These are phyloP conservation scores for Colletotrichum agaves DNA, from an alignment of 2,329 filamentous ascomycete genomes.

Conservation along the genomic window DNA sequence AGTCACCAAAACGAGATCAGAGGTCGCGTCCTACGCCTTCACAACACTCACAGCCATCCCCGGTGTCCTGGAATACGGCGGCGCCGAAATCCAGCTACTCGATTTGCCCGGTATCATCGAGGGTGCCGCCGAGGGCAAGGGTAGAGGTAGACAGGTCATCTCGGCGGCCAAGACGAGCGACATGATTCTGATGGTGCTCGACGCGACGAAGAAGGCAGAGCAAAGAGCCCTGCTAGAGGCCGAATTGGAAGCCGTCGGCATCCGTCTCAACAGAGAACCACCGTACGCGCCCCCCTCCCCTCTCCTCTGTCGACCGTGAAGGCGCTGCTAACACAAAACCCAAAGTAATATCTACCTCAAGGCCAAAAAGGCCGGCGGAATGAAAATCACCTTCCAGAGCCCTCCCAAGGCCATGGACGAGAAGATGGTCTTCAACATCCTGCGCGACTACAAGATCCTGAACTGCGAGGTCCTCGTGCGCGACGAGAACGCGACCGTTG, in stretches of 20 bases:
- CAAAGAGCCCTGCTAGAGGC: constrained; percentile 90
- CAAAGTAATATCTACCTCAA: constrained; percentile 95
- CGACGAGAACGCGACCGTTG: constrained; percentile 94
- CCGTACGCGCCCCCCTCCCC: constrained; percentile 66
- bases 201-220: constrained; percentile 96
- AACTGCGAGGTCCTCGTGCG: constrained; percentile 97
- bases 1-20: constrained; percentile 96
- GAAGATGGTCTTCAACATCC: constrained; percentile 97
- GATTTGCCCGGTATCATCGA: constrained; percentile 99
- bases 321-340: background rate
- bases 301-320: background rate
- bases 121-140: constrained; percentile 94
- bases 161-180: constrained; percentile 98
- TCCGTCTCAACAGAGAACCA: constrained; percentile 89
- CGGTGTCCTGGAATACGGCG: constrained; percentile 96
- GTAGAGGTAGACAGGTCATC: constrained; percentile 94
- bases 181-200: constrained; percentile 94
- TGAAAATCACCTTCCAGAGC: constrained; percentile 96
- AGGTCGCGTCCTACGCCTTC: constrained; percentile 96
- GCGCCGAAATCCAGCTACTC: constrained; percentile 96
- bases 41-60: constrained; percentile 98
- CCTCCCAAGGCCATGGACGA: constrained; percentile 94
- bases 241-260: constrained; percentile 94
- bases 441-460: constrained; percentile 98
- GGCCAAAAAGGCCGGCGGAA: constrained; percentile 92